Base-by-base conservation (phyloP, 176 grass and related monocot species). In the Puya raimondii region DNA sequence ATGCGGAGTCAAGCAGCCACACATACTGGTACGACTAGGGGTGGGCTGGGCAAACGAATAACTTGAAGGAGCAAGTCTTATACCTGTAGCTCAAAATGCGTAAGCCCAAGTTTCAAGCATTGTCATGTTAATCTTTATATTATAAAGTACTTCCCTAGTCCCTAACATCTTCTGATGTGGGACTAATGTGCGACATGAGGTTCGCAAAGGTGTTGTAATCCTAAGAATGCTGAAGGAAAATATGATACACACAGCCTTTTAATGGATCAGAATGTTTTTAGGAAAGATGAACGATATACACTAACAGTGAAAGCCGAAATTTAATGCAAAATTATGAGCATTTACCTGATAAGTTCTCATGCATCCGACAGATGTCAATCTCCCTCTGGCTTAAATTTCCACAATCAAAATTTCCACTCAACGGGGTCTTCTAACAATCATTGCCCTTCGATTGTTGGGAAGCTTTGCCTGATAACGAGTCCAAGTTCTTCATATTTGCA, bases 331-430 rank as follows among this genome's bases (percentile, higher is more conserved):
- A 48, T 15, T 10, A 56, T 26, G 56, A 61, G 50, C 63, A 48
- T 69, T 6, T 99, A 99, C 95, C 95, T 91, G 95, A 88, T 73
- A 87, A 75, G 68, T 83, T 65, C 48, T 77, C 80, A 53, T 61
- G 88, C 64, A 75, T 78, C 65, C 75, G 79, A 23, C 65, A 73
- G 50, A 82, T 75, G 81, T 87, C 95, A 77, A 84, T 80, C 67
- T 74, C 74, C 79, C 90, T 86, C 78, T 84, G 80, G 74, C 78
- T 99, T 10, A 66, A 77, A 78, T 79, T 85, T 49, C 52, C 82
- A 68, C 85, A 71, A 71, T 94, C 90, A 73, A 80, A 76, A 48
- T 78, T 72, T 61, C 80, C 77, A 77, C 47, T 76, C 63, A 85
- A 50, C 64, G 69, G 51, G 3, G 54, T 23, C 68, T 78, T 85